Conservation (phyloP, 1,284 basidiomycete genomes). For the Ceratobasidium sp. region DNA sequence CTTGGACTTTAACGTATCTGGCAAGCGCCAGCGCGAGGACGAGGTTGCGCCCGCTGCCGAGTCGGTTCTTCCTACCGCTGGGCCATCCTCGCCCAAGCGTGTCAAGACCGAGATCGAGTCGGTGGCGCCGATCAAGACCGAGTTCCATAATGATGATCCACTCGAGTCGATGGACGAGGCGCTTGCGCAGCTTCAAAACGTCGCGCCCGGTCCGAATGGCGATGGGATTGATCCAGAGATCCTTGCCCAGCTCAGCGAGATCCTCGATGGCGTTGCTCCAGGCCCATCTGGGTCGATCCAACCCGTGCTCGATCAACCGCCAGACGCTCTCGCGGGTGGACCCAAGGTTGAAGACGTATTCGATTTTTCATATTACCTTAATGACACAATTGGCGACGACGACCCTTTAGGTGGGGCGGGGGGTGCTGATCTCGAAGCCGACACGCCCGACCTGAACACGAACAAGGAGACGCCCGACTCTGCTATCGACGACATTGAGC, state of each 20-base stretch:
- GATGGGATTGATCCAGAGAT: conserved; percentile 19
- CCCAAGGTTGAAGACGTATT: conserved; percentile 33
- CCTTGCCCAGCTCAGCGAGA: conserved; percentile 33
- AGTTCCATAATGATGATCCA: conserved; percentile 18
- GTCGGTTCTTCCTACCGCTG: conserved; percentile 15
- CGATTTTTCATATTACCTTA: conserved; percentile 32
- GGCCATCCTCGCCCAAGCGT: conserved; percentile 34
- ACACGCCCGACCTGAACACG: conserved; percentile 31
- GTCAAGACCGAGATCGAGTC: conserved; percentile 33
- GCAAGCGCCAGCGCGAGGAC: conserved; percentile 35
- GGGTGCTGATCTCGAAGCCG: conserved; percentile 19
- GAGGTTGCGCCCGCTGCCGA: conserved; percentile 4
- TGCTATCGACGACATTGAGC: conserved; percentile 26
- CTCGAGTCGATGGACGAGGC: conserved; percentile 30
- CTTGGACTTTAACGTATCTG: conserved; percentile 17
- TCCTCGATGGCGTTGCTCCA: conserved; percentile 14
- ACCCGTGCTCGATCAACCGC: conserved; percentile 1
- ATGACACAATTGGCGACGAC: conserved; percentile 28
- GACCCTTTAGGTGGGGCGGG: conserved; percentile 25
- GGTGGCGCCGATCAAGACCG: conserved; percentile 20
- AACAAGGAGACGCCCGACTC: conserved; percentile 37
- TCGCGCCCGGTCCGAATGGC: conserved; percentile 2
- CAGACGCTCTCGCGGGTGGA: neutral
- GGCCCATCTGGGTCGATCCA: neutral
- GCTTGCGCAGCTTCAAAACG: conserved; percentile 4